Conservation (phyloP, 495 filamentous ascomycete genomes). For the Trichoderma virens region DNA sequence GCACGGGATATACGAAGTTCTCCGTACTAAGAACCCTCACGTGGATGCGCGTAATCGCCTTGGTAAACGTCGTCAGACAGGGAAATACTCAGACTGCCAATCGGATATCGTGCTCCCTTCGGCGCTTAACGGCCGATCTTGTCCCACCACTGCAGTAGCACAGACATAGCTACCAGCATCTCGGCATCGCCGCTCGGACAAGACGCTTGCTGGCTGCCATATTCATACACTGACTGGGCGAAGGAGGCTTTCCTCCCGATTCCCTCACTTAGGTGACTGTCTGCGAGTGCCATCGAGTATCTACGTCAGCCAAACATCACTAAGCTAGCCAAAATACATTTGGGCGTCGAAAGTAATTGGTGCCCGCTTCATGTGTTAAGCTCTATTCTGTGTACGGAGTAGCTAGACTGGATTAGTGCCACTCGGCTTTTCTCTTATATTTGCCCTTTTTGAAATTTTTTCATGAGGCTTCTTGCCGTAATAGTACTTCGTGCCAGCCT, state of each 20-base stretch:
- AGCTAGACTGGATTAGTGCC: not conserved
- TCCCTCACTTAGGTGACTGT: not conserved
- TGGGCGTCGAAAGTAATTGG: not conserved
- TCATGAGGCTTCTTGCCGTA: too few species aligned
- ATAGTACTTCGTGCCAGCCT: too few species aligned
- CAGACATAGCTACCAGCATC: not conserved
- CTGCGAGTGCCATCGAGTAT: not conserved
- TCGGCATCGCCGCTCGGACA: not conserved
- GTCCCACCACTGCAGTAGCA: not conserved
- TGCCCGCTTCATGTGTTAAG: not conserved
- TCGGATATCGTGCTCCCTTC: not conserved
- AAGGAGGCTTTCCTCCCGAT: not conserved
- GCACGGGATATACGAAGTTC: not conserved
- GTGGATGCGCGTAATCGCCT: not conserved
- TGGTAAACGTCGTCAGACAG: not conserved
- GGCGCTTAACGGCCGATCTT: not conserved
- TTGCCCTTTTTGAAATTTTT: not conserved
- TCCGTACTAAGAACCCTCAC: not conserved
- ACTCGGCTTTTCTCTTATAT: not conserved
- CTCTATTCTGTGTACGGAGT: not conserved
- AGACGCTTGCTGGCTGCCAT: not conserved
- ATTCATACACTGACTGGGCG: not conserved
- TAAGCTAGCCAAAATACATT: not conserved
- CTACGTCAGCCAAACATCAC: conserved; percentile 3
- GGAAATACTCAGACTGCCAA: not conserved